Conservation (phyloP, 2,329 filamentous ascomycete genomes). For the Berkeleyomyces basicola region DNA sequence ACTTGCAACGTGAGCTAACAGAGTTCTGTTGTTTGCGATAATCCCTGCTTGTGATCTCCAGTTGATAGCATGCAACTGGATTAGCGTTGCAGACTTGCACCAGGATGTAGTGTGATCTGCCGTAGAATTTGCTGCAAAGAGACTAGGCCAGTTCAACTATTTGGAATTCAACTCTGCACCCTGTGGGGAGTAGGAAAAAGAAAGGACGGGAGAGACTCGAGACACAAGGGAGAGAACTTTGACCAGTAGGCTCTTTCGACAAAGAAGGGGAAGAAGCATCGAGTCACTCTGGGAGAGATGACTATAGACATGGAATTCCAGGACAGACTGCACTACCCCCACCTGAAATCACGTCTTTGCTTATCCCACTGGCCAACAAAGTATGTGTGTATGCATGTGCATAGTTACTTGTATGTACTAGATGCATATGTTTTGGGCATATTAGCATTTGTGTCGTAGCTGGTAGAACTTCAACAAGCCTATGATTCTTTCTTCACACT, state of each 20-base stretch:
- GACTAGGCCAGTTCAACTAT: background rate
- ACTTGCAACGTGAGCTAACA: no score
- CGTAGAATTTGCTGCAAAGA: background rate
- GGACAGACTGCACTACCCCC: background rate
- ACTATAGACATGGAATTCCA: no score
- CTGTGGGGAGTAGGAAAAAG: background rate
- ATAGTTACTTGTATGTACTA: no score
- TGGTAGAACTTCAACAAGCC: background rate
- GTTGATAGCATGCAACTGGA: background rate
- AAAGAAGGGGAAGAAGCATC: background rate
- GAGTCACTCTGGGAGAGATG: no score
- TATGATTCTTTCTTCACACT: background rate
- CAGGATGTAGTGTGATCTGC: conserved; percentile 1
- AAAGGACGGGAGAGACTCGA: background rate
- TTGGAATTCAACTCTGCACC: background rate
- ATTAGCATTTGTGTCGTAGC: no score
- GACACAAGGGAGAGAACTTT: background rate
- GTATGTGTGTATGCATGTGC: no score
- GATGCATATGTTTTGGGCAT: no score
- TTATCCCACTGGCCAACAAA: background rate
- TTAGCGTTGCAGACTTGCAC: background rate
- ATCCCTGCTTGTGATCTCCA: background rate
- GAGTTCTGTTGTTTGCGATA: background rate
- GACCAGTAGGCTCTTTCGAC: background rate
- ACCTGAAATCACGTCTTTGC: background rate